phyloP scores from a whole-genome alignment of 2,329 filamentous ascomycete species.

The Zasmidium angulare region DNA sequence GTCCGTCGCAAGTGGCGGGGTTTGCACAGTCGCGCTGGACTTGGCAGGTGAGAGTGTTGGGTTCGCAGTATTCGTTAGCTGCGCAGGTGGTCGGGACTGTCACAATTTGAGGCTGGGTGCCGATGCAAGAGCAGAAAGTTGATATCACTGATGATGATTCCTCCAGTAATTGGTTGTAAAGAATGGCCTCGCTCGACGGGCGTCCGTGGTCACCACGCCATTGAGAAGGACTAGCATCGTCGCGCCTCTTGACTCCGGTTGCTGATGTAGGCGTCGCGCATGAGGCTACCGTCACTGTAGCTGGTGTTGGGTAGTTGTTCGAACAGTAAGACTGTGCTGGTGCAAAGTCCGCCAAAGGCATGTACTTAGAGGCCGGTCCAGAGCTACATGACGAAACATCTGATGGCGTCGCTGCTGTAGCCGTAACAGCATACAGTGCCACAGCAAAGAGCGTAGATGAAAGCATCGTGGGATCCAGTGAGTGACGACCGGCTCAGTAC shows the following conservation, averaged over 20 bases:
- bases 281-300: conserved; percentile 12
- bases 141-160: not conserved
- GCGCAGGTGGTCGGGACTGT: conserved; percentile 8
- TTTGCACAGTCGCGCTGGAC: conserved; percentile 15
- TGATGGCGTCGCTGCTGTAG: conserved; percentile 3
- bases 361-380: conserved; percentile 6
- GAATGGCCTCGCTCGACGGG: not conserved
- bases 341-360: conserved; percentile 11
- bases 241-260: not conserved
- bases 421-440: not conserved
- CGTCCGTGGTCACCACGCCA: not conserved
- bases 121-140: conserved; percentile 13
- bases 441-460: not conserved
- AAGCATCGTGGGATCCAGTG: not conserved
- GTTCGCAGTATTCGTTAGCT: conserved; percentile 6
- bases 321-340: conserved; percentile 15
- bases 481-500: not conserved
- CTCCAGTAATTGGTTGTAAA: conserved; percentile 5
- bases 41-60: conserved; percentile 6
- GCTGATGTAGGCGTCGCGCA: conserved; percentile 2
- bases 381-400: conserved; percentile 2
- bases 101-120: not conserved
- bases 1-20: conserved; percentile 14
- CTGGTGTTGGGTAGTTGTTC: conserved; percentile 3
- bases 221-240: not conserved